Percentiles rank a stretch among this genome's conserved stretches.
Evolutionary conservation across 2,329 filamentous ascomycete species (phyloP).

Genomic region (Exophiala calicioides): DNA sequence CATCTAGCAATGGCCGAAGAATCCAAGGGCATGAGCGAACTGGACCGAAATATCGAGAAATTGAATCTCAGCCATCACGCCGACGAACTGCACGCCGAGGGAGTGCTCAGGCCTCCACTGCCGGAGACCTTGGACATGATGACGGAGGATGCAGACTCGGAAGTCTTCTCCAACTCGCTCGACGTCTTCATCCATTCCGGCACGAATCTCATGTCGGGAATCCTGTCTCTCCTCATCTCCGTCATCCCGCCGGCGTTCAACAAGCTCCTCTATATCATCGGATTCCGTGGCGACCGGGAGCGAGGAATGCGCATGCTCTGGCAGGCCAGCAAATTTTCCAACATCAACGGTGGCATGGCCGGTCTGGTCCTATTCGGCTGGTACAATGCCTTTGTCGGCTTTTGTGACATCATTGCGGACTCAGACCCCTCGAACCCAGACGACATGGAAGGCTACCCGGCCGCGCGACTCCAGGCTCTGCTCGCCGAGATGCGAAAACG

Average conservation of each 20-base stretch:
- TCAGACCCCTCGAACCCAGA: conserved; percentile 53
- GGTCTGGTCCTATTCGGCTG: conserved; percentile 75
- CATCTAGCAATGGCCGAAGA: conserved; percentile 41
- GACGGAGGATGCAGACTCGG: conserved; percentile 58
- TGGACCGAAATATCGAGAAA: conserved; percentile 25
- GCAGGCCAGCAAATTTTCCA: conserved; percentile 81
- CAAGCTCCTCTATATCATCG: conserved; percentile 82
- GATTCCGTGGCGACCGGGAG: conserved; percentile 85
- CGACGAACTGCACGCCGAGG: conserved; percentile 15
- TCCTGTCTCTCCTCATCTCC: conserved; percentile 82
- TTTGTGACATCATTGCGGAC: conserved; percentile 79
- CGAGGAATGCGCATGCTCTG: conserved; percentile 83
- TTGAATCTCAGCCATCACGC: conserved; percentile 21
- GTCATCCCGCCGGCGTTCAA: conserved; percentile 89
- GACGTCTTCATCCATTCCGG: conserved; percentile 90
- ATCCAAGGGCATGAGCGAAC: conserved; percentile 29
- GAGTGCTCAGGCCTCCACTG: conserved; percentile 16
- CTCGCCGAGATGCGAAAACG: conserved; percentile 71
- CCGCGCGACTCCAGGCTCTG: conserved; percentile 64
- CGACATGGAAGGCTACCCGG: conserved; percentile 69
- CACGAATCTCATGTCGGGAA: conserved; percentile 83
- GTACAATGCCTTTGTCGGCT: conserved; percentile 83
- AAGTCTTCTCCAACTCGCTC: conserved; percentile 70
- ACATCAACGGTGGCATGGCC: conserved; percentile 89
- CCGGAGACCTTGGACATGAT: conserved; percentile 34